Base-by-base conservation (phyloP, 257 asterid species). In the Nicotiana knightiana region DNA sequence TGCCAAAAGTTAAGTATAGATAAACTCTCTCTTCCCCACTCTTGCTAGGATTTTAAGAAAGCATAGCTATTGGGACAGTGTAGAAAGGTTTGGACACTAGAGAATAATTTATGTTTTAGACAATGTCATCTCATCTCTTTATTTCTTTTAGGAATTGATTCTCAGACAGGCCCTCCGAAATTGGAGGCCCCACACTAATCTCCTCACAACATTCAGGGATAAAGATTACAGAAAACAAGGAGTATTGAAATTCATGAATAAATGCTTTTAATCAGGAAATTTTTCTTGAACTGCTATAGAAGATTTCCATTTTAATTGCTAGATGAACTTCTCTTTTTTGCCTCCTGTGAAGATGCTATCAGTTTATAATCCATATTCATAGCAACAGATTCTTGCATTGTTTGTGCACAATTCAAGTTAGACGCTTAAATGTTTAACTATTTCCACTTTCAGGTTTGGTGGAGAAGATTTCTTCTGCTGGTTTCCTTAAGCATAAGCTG, bases 391-490 rank as follows among this genome's bases (percentile, higher is more conserved):
- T 73, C 79, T 51, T 66, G 76, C 53, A 35, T 11, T 67, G 30
- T 51, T 11, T n/a, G 32, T 64, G 55, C 76, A 79, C 46, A 3
- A 46, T 71, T 71, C 21, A 71, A 63, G 4, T 43, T 13, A 39
- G 62, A 43, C 53, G 59, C 28, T 55, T 17, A 54, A 54, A 55
- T 3, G 7, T 70, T 16, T 58, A 35, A 39, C 83, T 62, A 26
- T 75, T 32, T 53, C 64, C 76, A 48, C 18, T 70, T 73, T 43
- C 91, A 93, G 97, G 97, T 83, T 83, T 94, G 89, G 81, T 88
- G 71, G 90, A 90, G 68, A 93, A 93, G 90, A 89, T 88, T 81
- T 92, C 97, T 33, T 89, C 95, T 18, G 85, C 89, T 11, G 92
- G 96, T 61, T 70, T 85, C 65, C 79, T 94, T 66, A 90, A 88